Evolutionary conservation across 1,139 yeast genomes (phyloP).

Genomic region (Geotrichum restrictum): DNA sequence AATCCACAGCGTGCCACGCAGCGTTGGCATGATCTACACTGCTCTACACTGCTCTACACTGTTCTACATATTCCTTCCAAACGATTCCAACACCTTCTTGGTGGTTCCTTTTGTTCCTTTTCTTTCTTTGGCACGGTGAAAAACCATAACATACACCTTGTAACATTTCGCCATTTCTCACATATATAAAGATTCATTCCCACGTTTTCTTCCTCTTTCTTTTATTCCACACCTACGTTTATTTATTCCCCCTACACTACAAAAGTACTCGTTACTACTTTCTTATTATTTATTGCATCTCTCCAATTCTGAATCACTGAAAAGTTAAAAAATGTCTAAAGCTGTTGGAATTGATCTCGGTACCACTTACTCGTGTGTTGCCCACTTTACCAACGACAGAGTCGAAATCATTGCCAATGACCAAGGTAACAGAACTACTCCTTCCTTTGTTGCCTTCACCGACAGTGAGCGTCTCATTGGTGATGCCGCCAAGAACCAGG

Average conservation of each 20-base stretch:
- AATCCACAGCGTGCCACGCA: not conserved
- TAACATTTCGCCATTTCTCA: not conserved
- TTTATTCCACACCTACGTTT: slow-evolving; percentile 2
- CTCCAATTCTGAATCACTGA: not conserved
- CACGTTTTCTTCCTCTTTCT: not conserved
- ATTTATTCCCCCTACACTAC: not conserved
- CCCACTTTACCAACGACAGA: slow-evolving; percentile 88
- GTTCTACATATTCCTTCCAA: slow-evolving; percentile 5
- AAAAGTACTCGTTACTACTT: not conserved
- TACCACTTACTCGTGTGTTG: slow-evolving; percentile 98
- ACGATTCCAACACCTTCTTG: slow-evolving; percentile 3
- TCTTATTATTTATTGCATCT: not conserved
- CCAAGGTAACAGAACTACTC: slow-evolving; percentile 98
- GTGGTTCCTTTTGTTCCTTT: not conserved
- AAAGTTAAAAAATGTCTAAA: slow-evolving; percentile 33
- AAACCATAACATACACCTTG: not conserved
- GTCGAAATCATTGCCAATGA: slow-evolving; percentile 94
- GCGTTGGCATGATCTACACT: not conserved
- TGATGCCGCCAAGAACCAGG: slow-evolving; percentile 98
- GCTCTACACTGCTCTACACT: not conserved
- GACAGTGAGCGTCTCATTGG: slow-evolving; percentile 95
- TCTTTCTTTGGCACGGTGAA: not conserved
- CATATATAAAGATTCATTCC: not conserved
- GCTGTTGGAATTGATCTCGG: slow-evolving; percentile 82
- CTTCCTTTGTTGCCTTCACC: slow-evolving; percentile 95